Evolutionary conservation across 1,284 basidiomycete genomes (phyloP).

Genomic region (Malassezia arunalokei): DNA sequence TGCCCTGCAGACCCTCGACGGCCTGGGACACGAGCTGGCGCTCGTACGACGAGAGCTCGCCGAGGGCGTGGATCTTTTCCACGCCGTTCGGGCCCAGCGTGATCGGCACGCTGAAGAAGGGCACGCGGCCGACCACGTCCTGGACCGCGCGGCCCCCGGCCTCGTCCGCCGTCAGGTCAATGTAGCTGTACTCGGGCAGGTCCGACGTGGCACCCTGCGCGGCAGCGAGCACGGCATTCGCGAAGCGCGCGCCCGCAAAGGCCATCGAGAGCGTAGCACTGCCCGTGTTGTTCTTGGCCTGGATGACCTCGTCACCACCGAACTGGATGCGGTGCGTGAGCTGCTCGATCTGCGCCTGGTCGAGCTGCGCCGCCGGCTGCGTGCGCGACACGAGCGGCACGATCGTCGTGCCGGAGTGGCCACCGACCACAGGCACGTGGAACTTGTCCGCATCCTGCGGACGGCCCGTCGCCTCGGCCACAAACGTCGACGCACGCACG

Average conservation of each 20-base stretch:
- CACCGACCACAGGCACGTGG: constrained; percentile 77
- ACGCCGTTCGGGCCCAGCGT: constrained; percentile 48
- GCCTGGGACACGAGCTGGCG: constrained; percentile 50
- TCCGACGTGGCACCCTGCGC: constrained; percentile 29
- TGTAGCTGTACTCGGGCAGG: constrained; percentile 37
- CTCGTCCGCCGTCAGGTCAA: constrained; percentile 35
- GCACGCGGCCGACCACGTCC: constrained; percentile 28
- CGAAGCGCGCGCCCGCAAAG: constrained; percentile 51
- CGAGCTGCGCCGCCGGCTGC: constrained; percentile 27
- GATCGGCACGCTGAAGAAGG: constrained; percentile 43
- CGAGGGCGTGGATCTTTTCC: constrained; percentile 52
- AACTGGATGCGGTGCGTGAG: constrained; percentile 78
- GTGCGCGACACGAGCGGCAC: constrained; percentile 84
- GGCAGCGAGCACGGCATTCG: constrained; percentile 38
- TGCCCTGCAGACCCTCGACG: constrained; percentile 51
- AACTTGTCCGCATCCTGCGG: constrained; percentile 52
- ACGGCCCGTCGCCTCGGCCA: constrained; percentile 64
- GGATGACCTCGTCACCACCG: constrained; percentile 81
- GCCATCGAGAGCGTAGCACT: constrained; percentile 86
- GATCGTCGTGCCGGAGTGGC: constrained; percentile 91
- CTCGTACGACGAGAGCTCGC: constrained; percentile 50
- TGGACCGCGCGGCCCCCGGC: constrained; percentile 34
- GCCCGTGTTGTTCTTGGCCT: constrained; percentile 78
- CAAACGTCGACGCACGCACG: constrained; percentile 88
- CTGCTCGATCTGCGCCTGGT: constrained; percentile 51